phyloP scores from a whole-genome alignment of 768 basidiomycete genomes.

The Leccinum fibrillosum region DNA sequence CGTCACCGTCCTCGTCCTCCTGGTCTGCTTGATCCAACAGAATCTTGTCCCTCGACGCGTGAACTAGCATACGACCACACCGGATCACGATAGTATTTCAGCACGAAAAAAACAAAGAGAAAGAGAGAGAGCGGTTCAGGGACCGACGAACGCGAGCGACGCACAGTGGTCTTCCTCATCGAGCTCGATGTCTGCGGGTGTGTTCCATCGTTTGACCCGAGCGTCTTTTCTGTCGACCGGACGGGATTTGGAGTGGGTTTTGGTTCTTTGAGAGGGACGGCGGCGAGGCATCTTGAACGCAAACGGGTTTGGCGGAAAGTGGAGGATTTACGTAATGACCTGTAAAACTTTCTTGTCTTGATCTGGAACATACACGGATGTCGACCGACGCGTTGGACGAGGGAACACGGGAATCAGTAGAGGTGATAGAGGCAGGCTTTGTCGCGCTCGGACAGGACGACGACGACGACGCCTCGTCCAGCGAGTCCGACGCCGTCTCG shows the following conservation, averaged over 20 bases:
- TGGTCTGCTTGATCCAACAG: slow-evolving; percentile 61
- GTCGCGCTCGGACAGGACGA: slow-evolving; percentile 2
- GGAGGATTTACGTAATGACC: slow-evolving; percentile 15
- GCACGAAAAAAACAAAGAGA: not conserved
- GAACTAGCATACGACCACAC: slow-evolving; percentile 45
- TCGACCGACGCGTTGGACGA: slow-evolving; percentile 3
- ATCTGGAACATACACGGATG: not conserved
- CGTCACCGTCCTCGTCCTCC: slow-evolving; percentile 50
- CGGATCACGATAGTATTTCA: slow-evolving; percentile 1
- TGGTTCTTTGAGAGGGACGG: slow-evolving; percentile 34
- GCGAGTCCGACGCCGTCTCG: not conserved
- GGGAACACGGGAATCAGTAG: slow-evolving; percentile 1
- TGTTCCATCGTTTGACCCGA: slow-evolving; percentile 66
- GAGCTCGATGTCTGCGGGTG: slow-evolving; percentile 60
- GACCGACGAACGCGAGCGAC: slow-evolving; percentile 23
- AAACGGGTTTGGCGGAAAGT: too few species aligned
- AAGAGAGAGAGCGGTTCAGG: not conserved
- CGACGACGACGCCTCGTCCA: not conserved
- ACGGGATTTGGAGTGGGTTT: slow-evolving; percentile 38
- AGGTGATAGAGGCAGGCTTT: not conserved
- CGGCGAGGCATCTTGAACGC: slow-evolving; percentile 42
- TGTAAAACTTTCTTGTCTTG: not conserved
- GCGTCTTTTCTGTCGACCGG: slow-evolving; percentile 48
- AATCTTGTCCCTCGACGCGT: slow-evolving; percentile 71
- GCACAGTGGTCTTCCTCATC: slow-evolving; percentile 80